Evolutionary conservation across 176 grass and related monocot genomes (phyloP).

Genomic region (Triticum dicoccoides): DNA sequence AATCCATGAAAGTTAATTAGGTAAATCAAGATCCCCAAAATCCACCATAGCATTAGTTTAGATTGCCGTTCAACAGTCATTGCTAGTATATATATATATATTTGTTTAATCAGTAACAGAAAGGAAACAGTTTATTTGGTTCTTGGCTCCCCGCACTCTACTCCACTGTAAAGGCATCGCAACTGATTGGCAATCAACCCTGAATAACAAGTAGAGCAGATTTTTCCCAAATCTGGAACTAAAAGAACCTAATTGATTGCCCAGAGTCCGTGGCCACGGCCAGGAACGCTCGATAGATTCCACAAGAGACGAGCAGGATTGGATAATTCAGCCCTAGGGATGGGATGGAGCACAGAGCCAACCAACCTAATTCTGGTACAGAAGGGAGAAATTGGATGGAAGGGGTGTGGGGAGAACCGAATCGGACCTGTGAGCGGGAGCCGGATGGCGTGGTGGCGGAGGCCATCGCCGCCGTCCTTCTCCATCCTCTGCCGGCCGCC

Average conservation of each 20-base stretch:
- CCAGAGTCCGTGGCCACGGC: no score
- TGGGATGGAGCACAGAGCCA: no score
- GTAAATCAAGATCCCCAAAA: background rate
- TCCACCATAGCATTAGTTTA: background rate
- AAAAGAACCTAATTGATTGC: background rate
- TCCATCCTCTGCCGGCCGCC: slow-evolving; percentile 1
- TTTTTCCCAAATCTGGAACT: background rate
- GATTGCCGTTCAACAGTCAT: no score
- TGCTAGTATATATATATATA: no score
- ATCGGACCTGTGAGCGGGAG: background rate
- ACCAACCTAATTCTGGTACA: no score
- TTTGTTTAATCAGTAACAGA: no score
- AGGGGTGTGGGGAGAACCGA: background rate
- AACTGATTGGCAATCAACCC: background rate
- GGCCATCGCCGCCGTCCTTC: background rate
- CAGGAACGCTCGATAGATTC: background rate
- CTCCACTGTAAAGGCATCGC: background rate
- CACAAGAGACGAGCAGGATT: background rate
- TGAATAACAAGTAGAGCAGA: background rate
- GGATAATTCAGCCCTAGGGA: background rate
- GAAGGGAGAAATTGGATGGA: no score
- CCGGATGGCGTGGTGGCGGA: background rate
- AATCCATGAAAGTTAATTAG: background rate
- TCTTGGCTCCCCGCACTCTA: background rate
- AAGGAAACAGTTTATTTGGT: background rate